Evolutionary conservation across 805 yeast genomes (phyloP).

Genomic region (Metschnikowia kofuensis): DNA sequence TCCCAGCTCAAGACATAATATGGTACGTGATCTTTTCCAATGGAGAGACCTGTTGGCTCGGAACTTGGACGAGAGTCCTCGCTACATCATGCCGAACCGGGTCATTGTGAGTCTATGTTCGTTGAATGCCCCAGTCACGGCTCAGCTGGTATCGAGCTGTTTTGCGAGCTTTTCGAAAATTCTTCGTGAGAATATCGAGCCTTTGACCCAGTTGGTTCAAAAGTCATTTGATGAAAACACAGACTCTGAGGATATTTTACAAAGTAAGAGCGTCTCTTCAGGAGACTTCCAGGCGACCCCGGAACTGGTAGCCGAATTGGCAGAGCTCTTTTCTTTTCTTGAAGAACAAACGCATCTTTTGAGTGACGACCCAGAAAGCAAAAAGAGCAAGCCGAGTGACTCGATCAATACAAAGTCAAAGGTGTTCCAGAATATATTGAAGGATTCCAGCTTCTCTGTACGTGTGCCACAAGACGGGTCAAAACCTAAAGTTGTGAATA

Average conservation of each 20-base stretch:
- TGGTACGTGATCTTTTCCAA: conserved; percentile 59
- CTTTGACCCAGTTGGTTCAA: conserved; percentile 56
- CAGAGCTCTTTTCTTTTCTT: neutral
- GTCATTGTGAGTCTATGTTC: conserved; percentile 60
- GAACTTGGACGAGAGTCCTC: conserved; percentile 74
- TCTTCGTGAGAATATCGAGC: conserved; percentile 53
- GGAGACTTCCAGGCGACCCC: neutral
- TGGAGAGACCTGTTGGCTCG: conserved; percentile 88
- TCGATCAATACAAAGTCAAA: neutral
- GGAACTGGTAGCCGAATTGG: neutral
- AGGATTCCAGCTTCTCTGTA: conserved; percentile 4
- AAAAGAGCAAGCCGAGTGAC: too few species aligned
- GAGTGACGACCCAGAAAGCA: too few species aligned
- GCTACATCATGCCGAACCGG: conserved; percentile 83
- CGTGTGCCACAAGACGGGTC: conserved; percentile 5
- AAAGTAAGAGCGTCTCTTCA: neutral
- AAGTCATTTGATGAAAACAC: neutral
- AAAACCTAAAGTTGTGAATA: conserved; percentile 21
- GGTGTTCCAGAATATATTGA: conserved; percentile 1
- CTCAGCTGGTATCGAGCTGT: conserved; percentile 17
- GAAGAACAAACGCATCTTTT: neutral
- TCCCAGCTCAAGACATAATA: conserved; percentile 47
- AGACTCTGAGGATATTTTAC: neutral
- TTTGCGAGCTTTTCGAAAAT: conserved; percentile 5
- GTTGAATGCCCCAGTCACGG: conserved; percentile 51